Base-by-base conservation (phyloP, 129 eudicot genomes). In the Tanacetum coccineum region DNA sequence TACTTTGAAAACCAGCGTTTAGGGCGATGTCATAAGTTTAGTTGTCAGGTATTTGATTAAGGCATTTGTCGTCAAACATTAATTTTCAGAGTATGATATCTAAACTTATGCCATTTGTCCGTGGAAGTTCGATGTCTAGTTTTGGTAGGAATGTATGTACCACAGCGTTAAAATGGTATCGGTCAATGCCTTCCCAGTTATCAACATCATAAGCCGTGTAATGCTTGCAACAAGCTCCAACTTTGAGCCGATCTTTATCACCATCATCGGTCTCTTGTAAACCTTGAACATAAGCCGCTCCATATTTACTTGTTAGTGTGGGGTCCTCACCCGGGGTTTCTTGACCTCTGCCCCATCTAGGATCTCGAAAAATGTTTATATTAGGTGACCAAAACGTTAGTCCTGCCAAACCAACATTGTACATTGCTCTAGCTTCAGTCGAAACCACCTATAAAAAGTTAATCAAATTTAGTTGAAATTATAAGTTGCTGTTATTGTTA, bases 241-340 rank as follows among this genome's bases (percentile, higher is more conserved):
- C 97, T 60, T 94, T 94, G 53, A 94, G 95, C 32, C 77, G 71
- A 53, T 88, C 80, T 45, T 85, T 81, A 48, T 87, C 83, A 36
- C 93, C 90, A 25, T 84, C 99, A 1, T 94, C 99, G 4, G 80
- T 75, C 57, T 81, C 76, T 66, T 94, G 99, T 47, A 94, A 74
- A 6, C 99, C 99, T 78, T 79, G 83, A 13, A 94, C 99, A 28
- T 89, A 89, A 13, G 82, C 81, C 20, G 85, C 73, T 13, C 82
- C 95, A 62, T 89, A 94, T 70, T 86, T 87, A 77, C 96, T 85
- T 0, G 90, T 13, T 30, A 94, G 82, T 13, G 87, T 45, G 7
- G 99, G 99, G 79, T 94, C 99, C 78, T 94, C 99, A 40, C 99
- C 99, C 13, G 99, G 99, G 39, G 99, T 94, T 70, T 94, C 99